Conservation (phyloP, 768 basidiomycete genomes). For the Leucocoprinus leucothites region DNA sequence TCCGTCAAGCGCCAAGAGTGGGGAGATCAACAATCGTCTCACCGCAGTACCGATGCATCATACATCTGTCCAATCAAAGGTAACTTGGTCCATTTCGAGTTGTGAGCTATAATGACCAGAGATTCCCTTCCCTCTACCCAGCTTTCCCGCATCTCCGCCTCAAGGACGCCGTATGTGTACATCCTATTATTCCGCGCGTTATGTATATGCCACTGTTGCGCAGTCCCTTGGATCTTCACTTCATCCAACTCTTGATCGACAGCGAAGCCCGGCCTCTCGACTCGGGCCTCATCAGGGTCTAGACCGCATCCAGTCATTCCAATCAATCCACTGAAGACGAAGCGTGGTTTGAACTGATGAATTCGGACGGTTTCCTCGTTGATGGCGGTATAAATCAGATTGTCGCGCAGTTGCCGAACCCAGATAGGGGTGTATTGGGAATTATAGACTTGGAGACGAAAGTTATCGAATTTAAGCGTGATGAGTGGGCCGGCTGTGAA, state of each 20-base stretch:
- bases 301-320: not conserved
- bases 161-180: not conserved
- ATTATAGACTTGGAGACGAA: not conserved
- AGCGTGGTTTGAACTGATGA: not conserved
- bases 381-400: not conserved
- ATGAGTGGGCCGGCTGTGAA: constrained; percentile 3
- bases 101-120: not conserved
- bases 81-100: constrained; percentile 2
- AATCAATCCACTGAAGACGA: not conserved
- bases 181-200: constrained; percentile 1
- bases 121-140: not conserved
- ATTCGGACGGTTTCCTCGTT: not conserved
- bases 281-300: not conserved
- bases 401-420: not conserved
- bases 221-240: not conserved
- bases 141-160: not conserved
- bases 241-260: not conserved
- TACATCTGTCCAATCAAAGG: not conserved
- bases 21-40: not conserved
- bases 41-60: not conserved
- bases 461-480: not conserved
- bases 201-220: not conserved
- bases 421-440: not conserved
- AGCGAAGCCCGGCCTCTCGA: not conserved
- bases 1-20: not conserved